Conservation (phyloP, 139 green algal genomes). For the Trebouxia sp. region DNA sequence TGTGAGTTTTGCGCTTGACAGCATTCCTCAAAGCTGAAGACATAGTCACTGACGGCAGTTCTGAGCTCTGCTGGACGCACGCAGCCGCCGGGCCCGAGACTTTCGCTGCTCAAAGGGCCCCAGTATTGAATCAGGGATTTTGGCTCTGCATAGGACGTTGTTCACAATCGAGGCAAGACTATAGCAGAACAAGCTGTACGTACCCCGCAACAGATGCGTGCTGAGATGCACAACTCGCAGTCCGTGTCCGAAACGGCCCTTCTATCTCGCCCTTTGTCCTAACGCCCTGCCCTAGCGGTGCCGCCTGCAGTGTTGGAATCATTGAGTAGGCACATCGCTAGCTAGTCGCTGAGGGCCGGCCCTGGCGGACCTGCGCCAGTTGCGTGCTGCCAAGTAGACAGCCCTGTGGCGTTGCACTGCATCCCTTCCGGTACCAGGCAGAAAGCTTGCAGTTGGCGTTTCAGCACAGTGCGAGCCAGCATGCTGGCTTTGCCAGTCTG, state of each 20-base stretch:
- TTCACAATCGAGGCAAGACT: too few relatives aligned
- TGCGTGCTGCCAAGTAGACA: neutral
- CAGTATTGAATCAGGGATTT: too few relatives aligned
- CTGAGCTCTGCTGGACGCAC: too few relatives aligned
- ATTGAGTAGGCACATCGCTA: neutral
- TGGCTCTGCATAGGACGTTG: too few relatives aligned
- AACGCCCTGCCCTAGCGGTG: neutral
- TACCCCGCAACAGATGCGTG: neutral
- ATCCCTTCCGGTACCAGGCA: neutral
- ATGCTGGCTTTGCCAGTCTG: constrained; percentile 7
- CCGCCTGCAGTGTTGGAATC: too few relatives aligned
- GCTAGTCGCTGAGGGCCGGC: neutral
- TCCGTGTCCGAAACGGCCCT: neutral
- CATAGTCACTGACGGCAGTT: constrained; percentile 1
- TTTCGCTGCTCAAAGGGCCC: neutral
- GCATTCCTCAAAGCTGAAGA: constrained; percentile 85
- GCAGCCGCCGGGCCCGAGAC: neutral
- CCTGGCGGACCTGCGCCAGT: neutral
- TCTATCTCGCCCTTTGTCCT: neutral
- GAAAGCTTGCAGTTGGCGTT: neutral
- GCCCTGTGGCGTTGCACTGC: too few relatives aligned
- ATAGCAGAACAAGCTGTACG: neutral
- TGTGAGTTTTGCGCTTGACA: constrained; percentile 93
- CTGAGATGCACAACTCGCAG: neutral
- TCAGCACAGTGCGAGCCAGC: neutral